Evolutionary conservation across 257 asterid genomes (phyloP).

Genomic region (Cruciata laevipes): DNA sequence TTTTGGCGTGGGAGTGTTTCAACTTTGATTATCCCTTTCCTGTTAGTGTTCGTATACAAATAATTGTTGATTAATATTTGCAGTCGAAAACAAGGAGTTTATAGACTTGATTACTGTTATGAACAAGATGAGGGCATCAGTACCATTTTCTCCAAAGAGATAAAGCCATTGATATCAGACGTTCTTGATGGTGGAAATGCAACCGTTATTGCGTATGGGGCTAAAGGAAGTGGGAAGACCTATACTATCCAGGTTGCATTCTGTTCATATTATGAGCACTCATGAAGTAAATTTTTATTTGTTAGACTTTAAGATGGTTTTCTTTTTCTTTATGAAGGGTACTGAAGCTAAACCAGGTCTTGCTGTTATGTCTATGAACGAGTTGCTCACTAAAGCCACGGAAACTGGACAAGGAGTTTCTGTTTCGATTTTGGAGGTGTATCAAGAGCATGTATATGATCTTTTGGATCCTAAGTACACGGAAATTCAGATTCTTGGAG

Average conservation of each 20-base stretch:
- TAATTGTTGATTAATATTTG: background rate
- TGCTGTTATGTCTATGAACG: conserved; percentile 56
- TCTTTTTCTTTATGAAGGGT: conserved; percentile 35
- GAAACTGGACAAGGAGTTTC: conserved; percentile 37
- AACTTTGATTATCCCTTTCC: no score
- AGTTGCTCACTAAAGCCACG: conserved; percentile 47
- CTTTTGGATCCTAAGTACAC: conserved; percentile 48
- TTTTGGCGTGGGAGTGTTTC: background rate
- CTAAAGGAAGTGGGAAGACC: conserved; percentile 88
- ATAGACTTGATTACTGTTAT: conserved; percentile 59
- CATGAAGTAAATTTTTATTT: background rate
- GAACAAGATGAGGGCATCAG: conserved; percentile 41
- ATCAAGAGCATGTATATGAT: conserved; percentile 62
- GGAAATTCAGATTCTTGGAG: conserved; percentile 57
- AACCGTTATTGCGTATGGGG: conserved; percentile 72
- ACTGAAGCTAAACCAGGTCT: conserved; percentile 58
- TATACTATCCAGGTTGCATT: conserved; percentile 45
- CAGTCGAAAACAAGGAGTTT: conserved; percentile 47
- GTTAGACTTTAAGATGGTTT: conserved; percentile 5
- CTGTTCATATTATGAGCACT: background rate
- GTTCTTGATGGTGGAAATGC: conserved; percentile 54
- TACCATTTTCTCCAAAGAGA: conserved; percentile 51
- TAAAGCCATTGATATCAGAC: conserved; percentile 45
- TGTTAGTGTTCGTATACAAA: background rate
- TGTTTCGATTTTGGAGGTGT: conserved; percentile 57